Evolutionary conservation across 169 alveolate genomes (phyloP).

Genomic region (Plasmodium reichenowi): DNA sequence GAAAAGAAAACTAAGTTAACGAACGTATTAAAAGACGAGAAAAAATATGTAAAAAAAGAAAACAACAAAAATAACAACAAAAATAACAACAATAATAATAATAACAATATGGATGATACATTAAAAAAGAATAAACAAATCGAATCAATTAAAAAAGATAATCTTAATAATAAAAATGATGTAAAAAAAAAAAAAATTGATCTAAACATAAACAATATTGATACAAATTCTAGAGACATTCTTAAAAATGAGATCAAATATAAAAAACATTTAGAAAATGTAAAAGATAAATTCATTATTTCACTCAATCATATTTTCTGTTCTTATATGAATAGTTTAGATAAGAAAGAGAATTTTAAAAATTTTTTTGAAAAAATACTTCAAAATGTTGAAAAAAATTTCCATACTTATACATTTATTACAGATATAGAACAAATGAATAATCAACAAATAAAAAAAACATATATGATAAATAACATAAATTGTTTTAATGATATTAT

Average conservation of each 20-base stretch:
- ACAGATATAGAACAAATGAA: conserved; percentile 22
- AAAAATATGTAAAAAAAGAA: too few species aligned
- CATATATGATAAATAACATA: conserved; percentile 23
- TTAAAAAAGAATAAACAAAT: neutral
- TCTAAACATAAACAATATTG: neutral
- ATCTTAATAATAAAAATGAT: neutral
- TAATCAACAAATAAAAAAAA: conserved; percentile 16
- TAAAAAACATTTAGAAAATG: conserved; percentile 38
- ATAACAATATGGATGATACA: neutral
- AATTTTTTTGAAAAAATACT: conserved; percentile 14
- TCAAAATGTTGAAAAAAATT: conserved; percentile 13
- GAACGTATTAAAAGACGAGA: neutral
- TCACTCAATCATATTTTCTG: conserved; percentile 17
- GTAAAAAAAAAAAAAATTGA: neutral
- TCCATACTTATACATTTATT: conserved; percentile 9
- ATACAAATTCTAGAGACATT: conserved; percentile 9
- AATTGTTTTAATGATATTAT: conserved; percentile 29
- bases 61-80: too few species aligned
- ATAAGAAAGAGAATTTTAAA: conserved; percentile 21
- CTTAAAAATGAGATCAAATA: conserved; percentile 28
- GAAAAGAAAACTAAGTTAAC: too few species aligned
- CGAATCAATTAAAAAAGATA: neutral
- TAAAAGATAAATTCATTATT: conserved; percentile 11
- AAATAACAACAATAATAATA: too few species aligned
- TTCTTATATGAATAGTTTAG: conserved; percentile 16